Percentiles rank a stretch among this genome's conserved stretches.
phyloP scores from a whole-genome alignment of 2,329 filamentous ascomycete species.

The Atkinsonella hypoxylon region DNA sequence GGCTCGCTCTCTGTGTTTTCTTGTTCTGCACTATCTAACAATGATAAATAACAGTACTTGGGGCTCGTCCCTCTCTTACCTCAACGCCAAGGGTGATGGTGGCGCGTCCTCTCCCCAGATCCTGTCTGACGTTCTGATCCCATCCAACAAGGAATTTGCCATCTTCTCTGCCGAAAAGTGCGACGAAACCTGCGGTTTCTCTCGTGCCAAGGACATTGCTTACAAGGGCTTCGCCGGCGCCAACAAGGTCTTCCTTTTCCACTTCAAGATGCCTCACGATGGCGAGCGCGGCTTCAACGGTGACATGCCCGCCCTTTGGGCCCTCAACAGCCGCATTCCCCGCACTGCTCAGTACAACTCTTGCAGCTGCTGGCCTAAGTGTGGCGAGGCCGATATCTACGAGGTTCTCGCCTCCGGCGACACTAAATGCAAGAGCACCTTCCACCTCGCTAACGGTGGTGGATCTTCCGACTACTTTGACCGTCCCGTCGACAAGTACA shows the following conservation, averaged over 20 bases:
- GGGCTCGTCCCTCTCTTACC: conserved; percentile 34
- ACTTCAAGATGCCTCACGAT: conserved; percentile 60
- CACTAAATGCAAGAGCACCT: conserved; percentile 55
- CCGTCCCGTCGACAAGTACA: conserved; percentile 44
- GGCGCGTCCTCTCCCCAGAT: conserved; percentile 27
- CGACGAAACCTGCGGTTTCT: conserved; percentile 29
- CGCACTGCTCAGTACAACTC: conserved; percentile 56
- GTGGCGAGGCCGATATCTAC: conserved; percentile 66
- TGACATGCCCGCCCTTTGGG: conserved; percentile 67
- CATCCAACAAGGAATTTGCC: conserved; percentile 32
- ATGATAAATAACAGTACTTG: conserved; percentile 21
- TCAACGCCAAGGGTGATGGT: conserved; percentile 28
- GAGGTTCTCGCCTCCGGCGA: conserved; percentile 58
- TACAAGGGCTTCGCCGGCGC: conserved; percentile 58
- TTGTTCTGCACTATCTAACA: neutral
- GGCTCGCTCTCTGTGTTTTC: no score
- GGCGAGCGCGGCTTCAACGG: conserved; percentile 37
- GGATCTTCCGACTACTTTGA: conserved; percentile 62
- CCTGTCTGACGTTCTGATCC: conserved; percentile 26
- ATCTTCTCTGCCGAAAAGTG: conserved; percentile 34
- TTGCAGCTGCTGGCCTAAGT: conserved; percentile 64
- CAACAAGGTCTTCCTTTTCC: conserved; percentile 61
- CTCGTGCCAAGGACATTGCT: conserved; percentile 29
- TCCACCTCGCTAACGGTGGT: conserved; percentile 51
- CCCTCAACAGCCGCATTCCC: conserved; percentile 62